phyloP scores from a whole-genome alignment of 208 protist genomes.

The Leishmania aethiopica region DNA sequence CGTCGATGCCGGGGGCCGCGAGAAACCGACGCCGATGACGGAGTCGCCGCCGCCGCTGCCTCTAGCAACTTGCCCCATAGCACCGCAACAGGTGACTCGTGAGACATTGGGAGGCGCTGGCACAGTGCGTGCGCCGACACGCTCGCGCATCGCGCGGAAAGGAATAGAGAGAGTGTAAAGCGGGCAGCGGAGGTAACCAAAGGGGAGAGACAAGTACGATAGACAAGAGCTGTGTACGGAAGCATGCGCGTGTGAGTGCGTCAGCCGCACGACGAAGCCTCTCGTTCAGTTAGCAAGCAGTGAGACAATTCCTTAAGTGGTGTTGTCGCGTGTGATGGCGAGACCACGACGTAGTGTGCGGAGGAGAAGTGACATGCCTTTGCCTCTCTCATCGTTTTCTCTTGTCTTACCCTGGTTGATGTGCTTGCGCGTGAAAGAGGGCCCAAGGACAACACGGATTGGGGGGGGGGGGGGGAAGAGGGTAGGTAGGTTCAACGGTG shows the following conservation, averaged over 20 bases:
- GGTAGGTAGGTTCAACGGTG: not conserved
- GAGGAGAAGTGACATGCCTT: not conserved
- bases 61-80: slow-evolving; percentile 25
- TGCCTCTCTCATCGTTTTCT: not conserved
- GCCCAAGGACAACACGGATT: not conserved
- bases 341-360: not conserved
- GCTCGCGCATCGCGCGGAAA: too few relatives aligned
- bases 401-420: not conserved
- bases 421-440: not conserved
- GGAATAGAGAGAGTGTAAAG: not conserved
- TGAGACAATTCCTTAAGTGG: not conserved
- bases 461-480: too few relatives aligned
- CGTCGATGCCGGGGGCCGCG: not conserved
- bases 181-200: not conserved
- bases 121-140: not conserved
- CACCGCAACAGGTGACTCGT: slow-evolving; percentile 11
- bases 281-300: not conserved
- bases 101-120: slow-evolving; percentile 7
- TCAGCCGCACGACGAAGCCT: not conserved
- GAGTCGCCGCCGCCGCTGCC: slow-evolving; percentile 2
- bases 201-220: not conserved
- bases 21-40: not conserved
- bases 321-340: not conserved
- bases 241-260: not conserved
- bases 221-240: not conserved